Evolutionary conservation across 306 rosid species (phyloP), one percentile per base, ranked within the genome.

Genomic region (Mimosa pudica): DNA sequence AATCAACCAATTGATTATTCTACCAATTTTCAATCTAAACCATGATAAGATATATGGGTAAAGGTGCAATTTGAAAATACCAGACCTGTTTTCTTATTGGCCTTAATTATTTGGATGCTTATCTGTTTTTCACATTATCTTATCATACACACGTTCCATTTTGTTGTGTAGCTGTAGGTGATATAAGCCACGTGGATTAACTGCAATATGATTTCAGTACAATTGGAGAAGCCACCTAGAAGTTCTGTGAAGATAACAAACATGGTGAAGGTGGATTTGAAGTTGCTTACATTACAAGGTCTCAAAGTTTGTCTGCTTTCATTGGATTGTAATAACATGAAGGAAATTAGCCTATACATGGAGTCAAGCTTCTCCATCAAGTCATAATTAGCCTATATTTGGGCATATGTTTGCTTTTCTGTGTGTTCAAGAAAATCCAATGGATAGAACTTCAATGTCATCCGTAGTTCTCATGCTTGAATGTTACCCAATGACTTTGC

Each of bases 251-350:
- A 2, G 86, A 74, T 7, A 82, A 83, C 24, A 85, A 85, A 77
- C 24, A 88, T 14, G 94, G 91, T 1, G 86, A 76, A 77, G 93
- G 93, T 55, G 91, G 91, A 65, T 86, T 86, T 74, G 91, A 89
- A 16, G 70, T 14, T 73, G 93, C 87, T 73, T 89, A 55, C 84
- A 82, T 73, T 89, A 55, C 84, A 82, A 87, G 88, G 93, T 89
- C 76, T 2, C 55, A 41, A 41, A 71, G 35, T 42, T 32, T 18
- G 65, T 13, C 14, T 10, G 46, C 46, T 16, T 68, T 67, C 47
- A 24, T 61, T 8, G 46, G 46, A n/a, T 79, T 62, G 0, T 61
- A 30, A 8, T 61, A 30, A 8, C 62, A 35, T 47, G 61, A 48
- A 74, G 30, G 47, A 67, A 77, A 60, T n/a, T 10, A 35, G 63